These are phyloP conservation scores for Solanum corneliomulleri DNA, from an alignment of 257 asterid genomes.

Conservation along the genomic window DNA sequence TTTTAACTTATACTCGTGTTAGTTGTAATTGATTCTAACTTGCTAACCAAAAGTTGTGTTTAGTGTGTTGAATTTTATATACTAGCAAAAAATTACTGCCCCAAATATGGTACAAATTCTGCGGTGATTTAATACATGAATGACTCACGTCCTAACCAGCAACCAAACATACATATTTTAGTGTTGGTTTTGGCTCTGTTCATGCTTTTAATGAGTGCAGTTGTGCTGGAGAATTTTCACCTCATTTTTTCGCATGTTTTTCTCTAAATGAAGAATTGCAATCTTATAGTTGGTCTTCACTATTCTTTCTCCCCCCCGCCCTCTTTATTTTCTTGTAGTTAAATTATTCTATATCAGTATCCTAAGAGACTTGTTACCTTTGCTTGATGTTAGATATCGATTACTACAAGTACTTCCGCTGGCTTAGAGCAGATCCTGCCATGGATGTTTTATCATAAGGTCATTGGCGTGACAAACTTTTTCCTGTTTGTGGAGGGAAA, in stretches of 20 bases:
- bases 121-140: neutral
- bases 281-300: neutral
- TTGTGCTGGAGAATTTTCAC: neutral
- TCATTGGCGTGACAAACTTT: constrained; percentile 63
- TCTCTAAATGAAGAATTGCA: neutral
- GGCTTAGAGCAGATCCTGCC: constrained; percentile 80
- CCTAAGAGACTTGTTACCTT: neutral
- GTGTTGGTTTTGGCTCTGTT: neutral
- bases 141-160: neutral
- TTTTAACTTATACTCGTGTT: neutral
- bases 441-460: constrained; percentile 82
- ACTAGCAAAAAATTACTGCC: neutral
- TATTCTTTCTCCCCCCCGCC: neutral
- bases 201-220: neutral
- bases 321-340: neutral
- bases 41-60: neutral
- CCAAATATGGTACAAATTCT: neutral
- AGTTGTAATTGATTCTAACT: neutral
- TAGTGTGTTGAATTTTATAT: neutral
- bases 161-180: neutral
- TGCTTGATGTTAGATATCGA: constrained; percentile 34
- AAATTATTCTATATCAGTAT: neutral
- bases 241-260: neutral
- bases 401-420: constrained; percentile 73
- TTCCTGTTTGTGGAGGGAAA: constrained; percentile 78